These are phyloP conservation scores for Ogataea paradorogensis DNA, from an alignment of 805 yeast genomes.

Conservation along the genomic window DNA sequence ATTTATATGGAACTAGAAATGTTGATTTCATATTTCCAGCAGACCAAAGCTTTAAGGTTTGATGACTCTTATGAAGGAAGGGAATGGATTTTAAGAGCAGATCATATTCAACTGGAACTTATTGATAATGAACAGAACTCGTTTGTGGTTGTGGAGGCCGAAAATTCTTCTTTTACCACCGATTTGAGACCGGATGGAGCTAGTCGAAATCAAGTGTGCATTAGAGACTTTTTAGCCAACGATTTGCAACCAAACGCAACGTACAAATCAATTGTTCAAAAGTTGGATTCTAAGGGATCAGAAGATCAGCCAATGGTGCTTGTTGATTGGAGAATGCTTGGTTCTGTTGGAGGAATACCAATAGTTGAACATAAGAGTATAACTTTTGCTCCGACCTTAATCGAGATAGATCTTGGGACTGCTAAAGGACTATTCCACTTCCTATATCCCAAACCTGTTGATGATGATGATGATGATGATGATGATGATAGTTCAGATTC, in stretches of 20 bases:
- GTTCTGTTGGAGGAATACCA: constrained; percentile 64
- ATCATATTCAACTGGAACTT: constrained; percentile 69
- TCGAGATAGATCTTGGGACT: constrained; percentile 56
- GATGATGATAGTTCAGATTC: constrained; percentile 6
- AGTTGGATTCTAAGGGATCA: constrained; percentile 9
- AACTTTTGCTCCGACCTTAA: constrained; percentile 49
- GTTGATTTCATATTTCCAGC: constrained; percentile 29
- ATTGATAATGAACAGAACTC: constrained; percentile 59
- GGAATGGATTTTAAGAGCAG: constrained; percentile 61
- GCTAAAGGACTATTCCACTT: constrained; percentile 45
- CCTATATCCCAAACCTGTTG: constrained; percentile 25
- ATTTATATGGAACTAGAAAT: constrained; percentile 24
- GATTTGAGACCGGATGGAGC: constrained; percentile 67
- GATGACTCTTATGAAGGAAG: constrained; percentile 39
- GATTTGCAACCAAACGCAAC: constrained; percentile 56
- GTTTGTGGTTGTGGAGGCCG: constrained; percentile 70
- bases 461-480: constrained; percentile 3
- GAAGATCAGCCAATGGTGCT: constrained; percentile 34
- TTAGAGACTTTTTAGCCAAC: constrained; percentile 70
- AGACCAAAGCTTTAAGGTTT: constrained; percentile 26
- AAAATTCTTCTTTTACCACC: constrained; percentile 57
- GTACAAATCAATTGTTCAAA: constrained; percentile 68
- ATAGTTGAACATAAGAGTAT: constrained; percentile 51
- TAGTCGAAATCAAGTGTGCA: constrained; percentile 57
- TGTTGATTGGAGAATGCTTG: constrained; percentile 52